Evolutionary conservation across 2,329 filamentous ascomycete species (phyloP), one percentile per base, ranked within the genome.

Genomic region (Tolypocladium amazonense): DNA sequence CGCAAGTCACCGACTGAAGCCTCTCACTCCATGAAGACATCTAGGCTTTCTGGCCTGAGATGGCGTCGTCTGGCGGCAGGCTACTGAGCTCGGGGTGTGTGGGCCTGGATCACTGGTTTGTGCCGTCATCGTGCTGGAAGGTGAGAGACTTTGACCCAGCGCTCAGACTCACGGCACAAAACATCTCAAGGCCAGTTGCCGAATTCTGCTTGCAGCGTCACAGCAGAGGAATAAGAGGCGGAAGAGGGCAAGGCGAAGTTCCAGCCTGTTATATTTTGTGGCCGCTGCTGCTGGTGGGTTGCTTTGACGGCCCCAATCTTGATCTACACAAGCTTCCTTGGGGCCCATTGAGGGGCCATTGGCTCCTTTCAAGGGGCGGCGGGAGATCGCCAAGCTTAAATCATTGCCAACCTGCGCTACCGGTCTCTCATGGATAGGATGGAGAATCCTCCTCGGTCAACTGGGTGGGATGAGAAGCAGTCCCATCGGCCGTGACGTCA

Each of bases 21-120:
- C 14, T n/a, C 9, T 33, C 15, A 12, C 50, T 33, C 30, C 7
- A 23, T 8, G 27, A 43, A 6, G 8, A n/a, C 6, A 2, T 1
- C 1, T n/a, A 64, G 43, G 66, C 65, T 56, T 75, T 76, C 52
- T 68, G 68, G 3, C 72, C 71, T 1, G 66, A 66, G 33, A 71
- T 66, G 1, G 61, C 66, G 45, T 70, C 66, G 1, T 67, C 67
- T 8, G 58, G 47, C 74, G 70, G 64, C 75, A 77, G 41, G 72
- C 56, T n/a, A n/a, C n/a, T n/a, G n/a, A n/a, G n/a, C n/a, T 18
- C 38, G 12, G 38, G 12, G 7, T 39, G 14, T 39, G 4, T 39
- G 4, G 38, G 18, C 14, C 14, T 6, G 14, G 2, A 2, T 38
- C 38, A 39, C 12, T 27, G 43, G 23, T 23, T 47, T 12, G n/a